Evolutionary conservation across 192 early-diverging fungal species (phyloP).

Genomic region (Backusella australiensis): DNA sequence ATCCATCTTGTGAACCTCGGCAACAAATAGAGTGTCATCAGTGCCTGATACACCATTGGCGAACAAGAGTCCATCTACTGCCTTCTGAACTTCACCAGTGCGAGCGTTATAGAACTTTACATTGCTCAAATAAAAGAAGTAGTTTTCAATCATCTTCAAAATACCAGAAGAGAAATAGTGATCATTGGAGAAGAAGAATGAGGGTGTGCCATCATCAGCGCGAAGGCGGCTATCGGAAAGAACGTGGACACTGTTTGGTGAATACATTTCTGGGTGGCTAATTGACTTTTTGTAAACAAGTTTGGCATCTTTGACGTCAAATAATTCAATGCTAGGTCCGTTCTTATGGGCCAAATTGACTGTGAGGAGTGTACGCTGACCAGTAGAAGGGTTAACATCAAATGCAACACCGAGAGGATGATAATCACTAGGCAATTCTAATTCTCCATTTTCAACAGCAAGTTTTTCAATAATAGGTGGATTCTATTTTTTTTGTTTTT

Average conservation of each 20-base stretch:
- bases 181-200: constrained; percentile 31
- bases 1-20: constrained; percentile 11
- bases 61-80: constrained; percentile 19
- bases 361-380: background rate
- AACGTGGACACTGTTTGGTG: constrained; percentile 27
- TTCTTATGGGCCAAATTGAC: constrained; percentile 12
- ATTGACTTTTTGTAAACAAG: constrained; percentile 20
- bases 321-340: constrained; percentile 7
- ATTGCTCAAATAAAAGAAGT: constrained; percentile 17
- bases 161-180: constrained; percentile 8
- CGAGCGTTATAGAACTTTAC: constrained; percentile 31
- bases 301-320: background rate
- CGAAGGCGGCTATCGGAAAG: constrained; percentile 3
- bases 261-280: background rate
- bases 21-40: constrained; percentile 13
- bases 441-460: background rate
- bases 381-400: constrained; percentile 2
- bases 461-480: constrained; percentile 6
- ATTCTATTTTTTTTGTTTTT: background rate
- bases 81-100: background rate
- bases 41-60: constrained; percentile 31
- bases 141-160: constrained; percentile 26
- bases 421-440: background rate
- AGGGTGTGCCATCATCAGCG: constrained; percentile 25
- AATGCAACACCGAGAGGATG: constrained; percentile 33